phyloP scores from a whole-genome alignment of 805 yeast species.

The Lipomyces orientalis region DNA sequence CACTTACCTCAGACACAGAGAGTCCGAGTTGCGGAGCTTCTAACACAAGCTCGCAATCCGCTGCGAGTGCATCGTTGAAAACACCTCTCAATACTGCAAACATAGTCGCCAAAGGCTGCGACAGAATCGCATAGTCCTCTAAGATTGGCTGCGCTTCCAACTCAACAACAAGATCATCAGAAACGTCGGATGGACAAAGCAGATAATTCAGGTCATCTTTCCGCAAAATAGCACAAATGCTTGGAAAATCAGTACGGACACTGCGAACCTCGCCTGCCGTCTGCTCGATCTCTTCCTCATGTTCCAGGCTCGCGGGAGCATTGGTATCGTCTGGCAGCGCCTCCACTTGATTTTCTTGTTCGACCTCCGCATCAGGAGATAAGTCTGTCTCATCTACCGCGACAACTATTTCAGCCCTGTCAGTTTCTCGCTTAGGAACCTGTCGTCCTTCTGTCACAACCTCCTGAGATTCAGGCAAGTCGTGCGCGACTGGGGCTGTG shows the following conservation, averaged over 20 bases:
- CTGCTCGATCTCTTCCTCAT: background rate
- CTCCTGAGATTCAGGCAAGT: too few species aligned
- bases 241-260: conserved; percentile 18
- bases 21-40: conserved; percentile 24
- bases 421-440: background rate
- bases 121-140: conserved; percentile 10
- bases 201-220: conserved; percentile 15
- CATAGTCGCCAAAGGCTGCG: conserved; percentile 23
- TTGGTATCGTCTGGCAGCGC: background rate
- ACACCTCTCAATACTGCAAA: conserved; percentile 22
- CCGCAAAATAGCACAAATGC: conserved; percentile 15
- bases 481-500: background rate
- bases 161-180: conserved; percentile 3
- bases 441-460: background rate
- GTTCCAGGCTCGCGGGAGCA: background rate
- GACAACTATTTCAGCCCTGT: background rate
- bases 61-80: conserved; percentile 14
- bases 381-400: background rate
- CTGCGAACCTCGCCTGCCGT: background rate
- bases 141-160: conserved; percentile 10
- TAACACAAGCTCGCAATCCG: conserved; percentile 21
- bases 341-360: background rate
- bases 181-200: conserved; percentile 23
- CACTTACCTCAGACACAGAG: conserved; percentile 27
- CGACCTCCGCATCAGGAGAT: background rate